Evolutionary conservation across 73 alveolate genomes (phyloP).

Genomic region (Paramecium bursaria): DNA sequence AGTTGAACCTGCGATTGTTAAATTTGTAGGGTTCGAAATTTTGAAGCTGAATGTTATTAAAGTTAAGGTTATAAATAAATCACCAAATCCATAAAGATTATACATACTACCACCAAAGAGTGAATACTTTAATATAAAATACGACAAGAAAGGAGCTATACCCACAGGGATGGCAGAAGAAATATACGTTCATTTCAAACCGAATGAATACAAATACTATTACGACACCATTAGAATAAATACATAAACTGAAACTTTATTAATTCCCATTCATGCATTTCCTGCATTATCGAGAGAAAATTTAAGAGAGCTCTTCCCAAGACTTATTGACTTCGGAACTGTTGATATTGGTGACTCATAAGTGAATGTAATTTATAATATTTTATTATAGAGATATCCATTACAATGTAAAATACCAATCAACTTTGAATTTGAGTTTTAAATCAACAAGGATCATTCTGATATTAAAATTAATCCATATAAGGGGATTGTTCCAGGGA

Average conservation of each 20-base stretch:
- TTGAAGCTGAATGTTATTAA: slow-evolving; percentile 83
- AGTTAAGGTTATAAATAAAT: slow-evolving; percentile 89
- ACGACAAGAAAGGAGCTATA: slow-evolving; percentile 93
- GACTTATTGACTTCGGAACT: slow-evolving; percentile 91
- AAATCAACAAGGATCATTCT: slow-evolving; percentile 82
- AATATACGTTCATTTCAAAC: slow-evolving; percentile 91
- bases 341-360: slow-evolving; percentile 84
- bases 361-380: slow-evolving; percentile 37
- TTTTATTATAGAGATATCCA: slow-evolving; percentile 67
- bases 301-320: slow-evolving; percentile 89
- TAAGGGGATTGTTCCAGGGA: slow-evolving; percentile 83
- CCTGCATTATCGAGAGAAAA: slow-evolving; percentile 91
- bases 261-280: slow-evolving; percentile 96
- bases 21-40: slow-evolving; percentile 94
- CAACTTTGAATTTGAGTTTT: slow-evolving; percentile 89
- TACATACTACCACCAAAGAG: slow-evolving; percentile 94
- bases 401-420: slow-evolving; percentile 91
- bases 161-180: slow-evolving; percentile 94
- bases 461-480: slow-evolving; percentile 88
- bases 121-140: slow-evolving; percentile 86
- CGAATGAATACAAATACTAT: slow-evolving; percentile 92
- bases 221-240: slow-evolving; percentile 94
- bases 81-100: slow-evolving; percentile 89
- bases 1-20: slow-evolving; percentile 88
- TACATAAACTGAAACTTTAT: slow-evolving; percentile 90